A percentile compares a stretch with the other conserved stretches of the same genome.
phyloP scores from a whole-genome alignment of 352 stramenopile species.

The Globisporangium cederbergense region DNA sequence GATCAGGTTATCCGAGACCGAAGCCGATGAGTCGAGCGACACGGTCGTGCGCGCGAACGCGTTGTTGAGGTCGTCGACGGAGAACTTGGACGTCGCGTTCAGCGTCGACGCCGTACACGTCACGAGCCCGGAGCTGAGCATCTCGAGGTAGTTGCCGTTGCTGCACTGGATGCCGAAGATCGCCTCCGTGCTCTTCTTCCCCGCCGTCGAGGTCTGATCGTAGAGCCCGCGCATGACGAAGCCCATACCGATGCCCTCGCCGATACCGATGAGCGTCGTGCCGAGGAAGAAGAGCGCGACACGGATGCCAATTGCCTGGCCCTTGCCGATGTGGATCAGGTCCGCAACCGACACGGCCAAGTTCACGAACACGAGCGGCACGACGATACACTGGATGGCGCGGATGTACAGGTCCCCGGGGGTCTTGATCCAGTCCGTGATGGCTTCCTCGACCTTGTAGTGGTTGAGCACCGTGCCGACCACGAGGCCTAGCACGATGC shows the following conservation, averaged over 20 bases:
- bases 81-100: constrained; percentile 43
- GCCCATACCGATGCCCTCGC: constrained; percentile 57
- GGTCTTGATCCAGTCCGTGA: constrained; percentile 62
- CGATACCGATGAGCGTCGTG: constrained; percentile 41
- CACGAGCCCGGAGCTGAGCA: constrained; percentile 41
- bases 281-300: constrained; percentile 42
- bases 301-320: constrained; percentile 37
- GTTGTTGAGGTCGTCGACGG: constrained; percentile 53
- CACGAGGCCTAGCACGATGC: constrained; percentile 39
- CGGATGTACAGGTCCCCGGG: constrained; percentile 73
- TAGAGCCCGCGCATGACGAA: constrained; percentile 46
- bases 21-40: constrained; percentile 33
- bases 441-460: constrained; percentile 38
- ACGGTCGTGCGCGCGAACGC: constrained; percentile 45
- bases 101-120: constrained; percentile 46
- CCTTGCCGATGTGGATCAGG: constrained; percentile 50
- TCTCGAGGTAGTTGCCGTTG: constrained; percentile 65
- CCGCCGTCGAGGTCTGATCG: constrained; percentile 23
- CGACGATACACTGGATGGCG: constrained; percentile 72
- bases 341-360: constrained; percentile 66
- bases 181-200: constrained; percentile 28
- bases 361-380: constrained; percentile 81
- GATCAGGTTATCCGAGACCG: constrained; percentile 65
- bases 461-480: constrained; percentile 52
- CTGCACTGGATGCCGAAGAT: constrained; percentile 75